These are phyloP conservation scores for Kewa caespitosa DNA, from an alignment of 179 eudicot genomes.

Conservation along the genomic window DNA sequence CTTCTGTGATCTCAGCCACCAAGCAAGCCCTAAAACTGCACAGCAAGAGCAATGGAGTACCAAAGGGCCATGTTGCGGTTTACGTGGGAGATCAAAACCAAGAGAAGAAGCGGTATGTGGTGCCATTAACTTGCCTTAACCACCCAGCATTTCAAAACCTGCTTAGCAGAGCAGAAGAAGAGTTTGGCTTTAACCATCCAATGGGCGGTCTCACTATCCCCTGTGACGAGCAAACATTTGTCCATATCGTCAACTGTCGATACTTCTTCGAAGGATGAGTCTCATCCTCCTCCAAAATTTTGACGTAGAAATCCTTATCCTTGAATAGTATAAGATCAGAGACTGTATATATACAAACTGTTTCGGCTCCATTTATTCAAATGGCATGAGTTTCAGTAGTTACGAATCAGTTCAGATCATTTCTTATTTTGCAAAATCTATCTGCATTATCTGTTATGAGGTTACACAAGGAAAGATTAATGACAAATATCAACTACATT, in stretches of 20 bases:
- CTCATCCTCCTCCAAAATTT: neutral
- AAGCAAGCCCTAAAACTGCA: slow-evolving; percentile 46
- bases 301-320: neutral
- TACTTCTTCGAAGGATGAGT: neutral
- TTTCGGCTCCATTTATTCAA: too few species aligned
- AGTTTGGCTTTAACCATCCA: slow-evolving; percentile 38
- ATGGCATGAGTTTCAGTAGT: too few species aligned
- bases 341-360: slow-evolving; percentile 2
- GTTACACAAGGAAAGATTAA: too few species aligned
- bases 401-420: too few species aligned
- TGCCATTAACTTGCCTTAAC: slow-evolving; percentile 56
- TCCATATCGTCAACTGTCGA: neutral
- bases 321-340: too few species aligned
- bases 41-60: slow-evolving; percentile 38
- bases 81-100: slow-evolving; percentile 50
- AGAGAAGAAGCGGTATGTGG: slow-evolving; percentile 51
- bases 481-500: too few species aligned
- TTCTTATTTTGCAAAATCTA: too few species aligned
- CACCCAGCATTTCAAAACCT: slow-evolving; percentile 58
- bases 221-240: slow-evolving; percentile 29
- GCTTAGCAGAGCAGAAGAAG: slow-evolving; percentile 39
- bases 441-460: too few species aligned
- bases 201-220: slow-evolving; percentile 40
- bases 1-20: slow-evolving; percentile 26
- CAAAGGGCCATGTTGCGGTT: slow-evolving; percentile 41